These are phyloP conservation scores for Trypanosoma melophagium DNA, from an alignment of 208 protist species.

Conservation along the genomic window DNA sequence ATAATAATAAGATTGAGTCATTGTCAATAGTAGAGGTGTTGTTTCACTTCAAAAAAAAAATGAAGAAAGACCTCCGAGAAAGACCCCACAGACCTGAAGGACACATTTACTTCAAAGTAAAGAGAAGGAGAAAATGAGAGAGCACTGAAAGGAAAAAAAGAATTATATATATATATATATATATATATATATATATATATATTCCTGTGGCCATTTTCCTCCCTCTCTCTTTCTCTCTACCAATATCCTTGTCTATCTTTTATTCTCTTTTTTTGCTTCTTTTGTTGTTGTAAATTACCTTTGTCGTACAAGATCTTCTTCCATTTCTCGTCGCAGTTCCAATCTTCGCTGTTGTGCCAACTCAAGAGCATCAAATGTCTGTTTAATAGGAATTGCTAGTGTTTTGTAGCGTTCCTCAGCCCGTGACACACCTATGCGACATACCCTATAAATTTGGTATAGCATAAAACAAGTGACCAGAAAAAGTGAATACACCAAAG, in stretches of 20 bases:
- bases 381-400: slow-evolving; percentile 71
- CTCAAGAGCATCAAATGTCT: slow-evolving; percentile 81
- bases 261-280: not conserved
- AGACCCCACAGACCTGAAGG: no score
- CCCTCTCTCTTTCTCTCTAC: not conserved
- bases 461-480: slow-evolving; percentile 62
- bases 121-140: no score
- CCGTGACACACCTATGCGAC: slow-evolving; percentile 71
- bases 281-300: slow-evolving; percentile 8
- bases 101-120: no score
- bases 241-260: not conserved
- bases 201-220: not conserved
- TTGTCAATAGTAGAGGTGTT: no score
- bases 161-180: slow-evolving; percentile 4
- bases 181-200: slow-evolving; percentile 11
- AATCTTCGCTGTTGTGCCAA: slow-evolving; percentile 47
- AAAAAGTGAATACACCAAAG: slow-evolving; percentile 75
- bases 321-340: slow-evolving; percentile 57
- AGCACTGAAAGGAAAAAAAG: not conserved
- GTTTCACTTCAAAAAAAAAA: no score
- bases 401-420: slow-evolving; percentile 79
- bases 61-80: no score
- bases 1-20: no score
- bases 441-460: slow-evolving; percentile 77
- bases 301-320: slow-evolving; percentile 65